Base-by-base conservation (phyloP, 2,329 filamentous ascomycete genomes). In the Sarocladiaceae sp. region DNA sequence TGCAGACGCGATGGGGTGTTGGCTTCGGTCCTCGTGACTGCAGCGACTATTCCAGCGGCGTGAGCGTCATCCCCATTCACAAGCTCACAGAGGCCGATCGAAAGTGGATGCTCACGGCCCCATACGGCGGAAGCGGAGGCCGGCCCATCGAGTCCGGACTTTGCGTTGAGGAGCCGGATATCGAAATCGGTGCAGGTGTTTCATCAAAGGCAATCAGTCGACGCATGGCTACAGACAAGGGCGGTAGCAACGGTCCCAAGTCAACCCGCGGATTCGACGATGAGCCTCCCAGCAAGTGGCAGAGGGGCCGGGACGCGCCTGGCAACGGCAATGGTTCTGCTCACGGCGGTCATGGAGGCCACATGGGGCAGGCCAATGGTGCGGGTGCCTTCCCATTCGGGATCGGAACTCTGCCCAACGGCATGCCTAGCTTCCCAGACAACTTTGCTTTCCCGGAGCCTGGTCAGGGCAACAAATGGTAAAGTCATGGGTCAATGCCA, bases 21-120 rank as follows among this genome's bases (percentile, higher is more conserved):
- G 94, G 94, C 15, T 99, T 97, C 64, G 94, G 94, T 2, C 94
- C 94, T 42, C 85, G 94, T 63, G 94, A 99, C 67, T 99, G 94
- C 76, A 96, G 91, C 67, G 92, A 99, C 70, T 99, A 99, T 69
- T 80, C 86, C 59, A 94, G 86, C 11, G 94, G 94, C 49, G 79
- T 97, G 68, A 97, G 92, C 67, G 75, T 96, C 52, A 97, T 99
- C 57, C 94, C 94, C 1, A 94, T 99, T 58, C 81, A 86, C 60
- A 88, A 92, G 62, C 82, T 99, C 53, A 99, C 94, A 2, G 94
- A 99, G 60, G 94, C 94, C 23, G 94, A 99, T 71, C 84, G 90
- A 56, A 97, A 97, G 70, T 99, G 94, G 94, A 90, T 97, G 78
- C 72, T 96, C 58, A 96, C 86, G 31, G 95, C 94, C 12, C 90